These are phyloP conservation scores for Thermothielavioides terrestris DNA, from an alignment of 495 filamentous ascomycete species.

Conservation along the genomic window DNA sequence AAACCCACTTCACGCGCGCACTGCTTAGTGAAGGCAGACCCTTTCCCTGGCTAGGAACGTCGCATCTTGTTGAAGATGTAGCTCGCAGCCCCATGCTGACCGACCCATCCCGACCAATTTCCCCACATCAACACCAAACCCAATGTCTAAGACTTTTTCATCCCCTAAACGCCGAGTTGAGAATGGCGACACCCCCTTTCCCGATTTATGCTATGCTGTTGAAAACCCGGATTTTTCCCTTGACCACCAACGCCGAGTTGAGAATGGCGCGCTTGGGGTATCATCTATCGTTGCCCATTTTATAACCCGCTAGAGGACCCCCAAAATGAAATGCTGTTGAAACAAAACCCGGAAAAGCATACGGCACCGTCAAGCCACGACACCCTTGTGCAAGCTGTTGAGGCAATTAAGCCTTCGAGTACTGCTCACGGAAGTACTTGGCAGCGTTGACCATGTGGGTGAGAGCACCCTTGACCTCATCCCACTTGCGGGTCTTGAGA, in stretches of 20 bases:
- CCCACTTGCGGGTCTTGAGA: constrained; percentile 95
- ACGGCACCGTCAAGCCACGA: constrained; percentile 9
- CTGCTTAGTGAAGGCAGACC: constrained; percentile 18
- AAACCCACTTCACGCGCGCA: constrained; percentile 12
- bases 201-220: constrained; percentile 27
- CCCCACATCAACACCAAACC: constrained; percentile 7
- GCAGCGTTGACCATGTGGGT: constrained; percentile 92
- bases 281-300: constrained; percentile 26
- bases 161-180: constrained; percentile 28
- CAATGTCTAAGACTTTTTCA: constrained; percentile 8
- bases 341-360: constrained; percentile 27
- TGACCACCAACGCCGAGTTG: constrained; percentile 28
- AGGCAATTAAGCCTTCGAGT: constrained; percentile 38
- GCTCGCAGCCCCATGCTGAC: constrained; percentile 5
- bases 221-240: constrained; percentile 26
- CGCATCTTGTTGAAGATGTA: constrained; percentile 23
- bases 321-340: constrained; percentile 33
- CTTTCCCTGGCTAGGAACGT: constrained; percentile 10
- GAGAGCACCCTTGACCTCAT: constrained; percentile 88
- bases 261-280: constrained; percentile 29
- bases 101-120: background rate
- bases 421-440: constrained; percentile 90
- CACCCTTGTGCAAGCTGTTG: constrained; percentile 1
- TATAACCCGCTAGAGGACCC: constrained; percentile 26
- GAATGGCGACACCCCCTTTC: constrained; percentile 24